phyloP scores from a whole-genome alignment of 2,329 filamentous ascomycete species.

The Paecilomyces sp. region DNA sequence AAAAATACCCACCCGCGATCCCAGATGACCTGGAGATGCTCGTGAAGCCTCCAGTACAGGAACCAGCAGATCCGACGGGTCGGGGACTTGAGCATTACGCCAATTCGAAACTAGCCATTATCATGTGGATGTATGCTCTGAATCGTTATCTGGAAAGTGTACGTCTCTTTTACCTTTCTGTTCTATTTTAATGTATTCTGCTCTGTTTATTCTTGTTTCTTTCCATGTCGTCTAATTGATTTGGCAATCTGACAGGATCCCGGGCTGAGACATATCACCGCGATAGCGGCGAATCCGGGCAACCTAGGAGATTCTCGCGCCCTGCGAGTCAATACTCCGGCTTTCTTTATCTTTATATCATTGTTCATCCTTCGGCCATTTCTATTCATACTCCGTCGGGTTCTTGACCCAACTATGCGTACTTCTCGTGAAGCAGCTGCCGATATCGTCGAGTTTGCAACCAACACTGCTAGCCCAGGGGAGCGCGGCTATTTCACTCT shows the following conservation, averaged over 20 bases:
- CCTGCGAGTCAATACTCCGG: slow-evolving; percentile 26
- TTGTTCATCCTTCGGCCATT: slow-evolving; percentile 18
- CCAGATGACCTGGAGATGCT: slow-evolving; percentile 30
- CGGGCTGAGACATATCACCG: slow-evolving; percentile 14
- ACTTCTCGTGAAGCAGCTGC: slow-evolving; percentile 20
- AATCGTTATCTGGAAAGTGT: slow-evolving; percentile 26
- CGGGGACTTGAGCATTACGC: slow-evolving; percentile 40
- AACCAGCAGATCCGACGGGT: slow-evolving; percentile 23
- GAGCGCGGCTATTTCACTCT: slow-evolving; percentile 29
- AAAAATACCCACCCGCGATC: slow-evolving; percentile 28
- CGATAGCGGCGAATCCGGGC: slow-evolving; percentile 28
- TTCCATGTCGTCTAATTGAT: neutral
- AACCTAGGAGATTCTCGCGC: slow-evolving; percentile 30
- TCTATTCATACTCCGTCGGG: slow-evolving; percentile 16
- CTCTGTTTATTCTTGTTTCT: neutral
- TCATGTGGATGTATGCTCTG: slow-evolving; percentile 36
- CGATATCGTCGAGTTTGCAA: slow-evolving; percentile 21
- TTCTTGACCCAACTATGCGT: slow-evolving; percentile 23
- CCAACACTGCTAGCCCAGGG: slow-evolving; percentile 17
- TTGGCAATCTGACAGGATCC: neutral
- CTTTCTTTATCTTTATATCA: slow-evolving; percentile 15
- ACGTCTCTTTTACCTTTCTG: slow-evolving; percentile 5
- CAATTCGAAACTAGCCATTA: slow-evolving; percentile 34
- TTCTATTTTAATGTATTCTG: neutral
- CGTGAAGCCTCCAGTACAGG: slow-evolving; percentile 25